Percentiles rank a stretch among this genome's conserved stretches.
Evolutionary conservation across 805 yeast genomes (phyloP).

Genomic region (Nematodospora valgi): DNA sequence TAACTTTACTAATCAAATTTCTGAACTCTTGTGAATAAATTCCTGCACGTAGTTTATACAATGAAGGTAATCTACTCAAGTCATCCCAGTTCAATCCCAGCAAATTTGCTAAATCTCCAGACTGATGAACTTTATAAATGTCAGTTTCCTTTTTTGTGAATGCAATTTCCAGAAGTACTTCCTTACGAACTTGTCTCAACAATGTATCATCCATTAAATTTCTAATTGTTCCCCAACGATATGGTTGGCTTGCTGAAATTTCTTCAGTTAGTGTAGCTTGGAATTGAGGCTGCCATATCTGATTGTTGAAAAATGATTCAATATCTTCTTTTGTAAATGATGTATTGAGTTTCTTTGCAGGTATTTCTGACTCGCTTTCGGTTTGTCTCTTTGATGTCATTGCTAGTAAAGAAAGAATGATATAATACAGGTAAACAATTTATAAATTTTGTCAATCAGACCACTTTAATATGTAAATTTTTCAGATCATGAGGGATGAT

Average conservation of each 20-base stretch:
- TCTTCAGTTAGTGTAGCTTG: slow-evolving; percentile 35
- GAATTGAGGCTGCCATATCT: slow-evolving; percentile 45
- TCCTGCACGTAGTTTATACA: slow-evolving; percentile 79
- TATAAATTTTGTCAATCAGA: too few relatives aligned
- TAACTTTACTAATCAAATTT: slow-evolving; percentile 68
- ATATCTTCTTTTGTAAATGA: slow-evolving; percentile 32
- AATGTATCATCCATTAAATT: slow-evolving; percentile 73
- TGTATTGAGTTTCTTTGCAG: slow-evolving; percentile 12
- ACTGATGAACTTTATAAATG: slow-evolving; percentile 87
- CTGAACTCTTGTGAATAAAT: slow-evolving; percentile 85
- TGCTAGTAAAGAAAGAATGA: too few relatives aligned
- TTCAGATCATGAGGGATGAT: too few relatives aligned
- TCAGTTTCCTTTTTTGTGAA: slow-evolving; percentile 97
- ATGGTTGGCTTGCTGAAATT: slow-evolving; percentile 66
- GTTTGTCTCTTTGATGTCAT: slow-evolving; percentile 4
- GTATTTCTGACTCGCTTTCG: slow-evolving; percentile 1
- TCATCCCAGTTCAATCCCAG: slow-evolving; percentile 82
- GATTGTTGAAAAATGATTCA: slow-evolving; percentile 40
- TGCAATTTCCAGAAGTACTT: slow-evolving; percentile 76
- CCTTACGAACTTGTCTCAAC: slow-evolving; percentile 75
- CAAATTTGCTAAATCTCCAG: slow-evolving; percentile 87
- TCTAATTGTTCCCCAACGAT: slow-evolving; percentile 82
- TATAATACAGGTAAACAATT: too few relatives aligned
- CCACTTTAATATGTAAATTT: too few relatives aligned
- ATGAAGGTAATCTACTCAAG: slow-evolving; percentile 64